phyloP scores from a whole-genome alignment of 306 rosid species.

The Senna tora region DNA sequence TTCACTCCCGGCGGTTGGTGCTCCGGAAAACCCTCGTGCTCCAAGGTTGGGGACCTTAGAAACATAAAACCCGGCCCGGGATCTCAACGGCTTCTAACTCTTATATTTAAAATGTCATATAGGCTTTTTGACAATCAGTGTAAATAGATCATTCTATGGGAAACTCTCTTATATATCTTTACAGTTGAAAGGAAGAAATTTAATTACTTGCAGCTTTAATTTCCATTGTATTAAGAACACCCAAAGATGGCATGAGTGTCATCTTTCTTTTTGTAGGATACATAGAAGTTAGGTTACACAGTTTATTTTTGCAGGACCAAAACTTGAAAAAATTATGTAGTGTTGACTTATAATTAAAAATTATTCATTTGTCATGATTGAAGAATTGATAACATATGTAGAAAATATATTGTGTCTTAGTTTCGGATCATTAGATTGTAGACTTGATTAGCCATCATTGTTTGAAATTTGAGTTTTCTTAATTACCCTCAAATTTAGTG shows the following conservation, averaged over 20 bases:
- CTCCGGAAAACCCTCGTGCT: conserved; percentile 60
- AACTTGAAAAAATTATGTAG: too few species aligned
- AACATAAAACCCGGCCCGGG: conserved; percentile 72
- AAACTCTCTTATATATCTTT: conserved; percentile 33
- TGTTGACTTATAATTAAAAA: too few species aligned
- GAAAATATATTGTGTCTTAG: not conserved
- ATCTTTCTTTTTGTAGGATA: conserved; percentile 41
- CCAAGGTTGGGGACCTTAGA: conserved; percentile 61
- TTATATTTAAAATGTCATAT: conserved; percentile 38
- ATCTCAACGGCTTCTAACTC: conserved; percentile 62
- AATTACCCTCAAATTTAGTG: too few species aligned
- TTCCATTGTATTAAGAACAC: conserved; percentile 30
- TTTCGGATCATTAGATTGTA: not conserved
- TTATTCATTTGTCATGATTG: too few species aligned
- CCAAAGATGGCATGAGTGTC: conserved; percentile 35
- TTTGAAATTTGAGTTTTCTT: too few species aligned
- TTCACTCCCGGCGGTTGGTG: conserved; percentile 89
- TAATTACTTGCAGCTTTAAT: conserved; percentile 24
- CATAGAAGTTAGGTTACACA: conserved; percentile 35
- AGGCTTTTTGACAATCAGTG: conserved; percentile 39
- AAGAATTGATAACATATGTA: not conserved
- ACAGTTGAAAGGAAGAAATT: not conserved
- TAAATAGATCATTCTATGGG: conserved; percentile 52
- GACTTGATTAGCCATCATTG: not conserved
- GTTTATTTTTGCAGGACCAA: conserved; percentile 1